phyloP scores from a whole-genome alignment of 352 stramenopile species.

The Phytophthora sp. region DNA sequence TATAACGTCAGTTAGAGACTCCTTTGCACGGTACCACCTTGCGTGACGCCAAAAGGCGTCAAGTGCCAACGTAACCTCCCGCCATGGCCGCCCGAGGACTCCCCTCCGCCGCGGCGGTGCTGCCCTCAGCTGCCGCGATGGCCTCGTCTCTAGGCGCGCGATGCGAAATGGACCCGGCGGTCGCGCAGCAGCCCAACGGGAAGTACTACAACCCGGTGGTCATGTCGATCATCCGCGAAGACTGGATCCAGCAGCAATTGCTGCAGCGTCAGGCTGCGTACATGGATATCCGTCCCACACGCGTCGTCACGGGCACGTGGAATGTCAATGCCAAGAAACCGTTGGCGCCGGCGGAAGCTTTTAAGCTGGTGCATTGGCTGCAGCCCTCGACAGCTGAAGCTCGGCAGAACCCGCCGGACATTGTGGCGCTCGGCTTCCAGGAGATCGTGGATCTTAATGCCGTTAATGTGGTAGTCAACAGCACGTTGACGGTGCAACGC shows the following conservation, averaged over 20 bases:
- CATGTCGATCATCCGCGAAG: constrained; percentile 86
- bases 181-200: constrained; percentile 37
- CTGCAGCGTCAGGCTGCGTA: constrained; percentile 64
- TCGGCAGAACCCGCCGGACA: constrained; percentile 43
- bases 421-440: constrained; percentile 92
- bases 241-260: constrained; percentile 89
- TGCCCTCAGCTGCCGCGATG: constrained; percentile 12
- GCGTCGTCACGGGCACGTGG: constrained; percentile 93
- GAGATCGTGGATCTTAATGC: constrained; percentile 99
- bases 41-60: constrained; percentile 22
- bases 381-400: constrained; percentile 27
- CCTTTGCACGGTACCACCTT: too few relatives aligned
- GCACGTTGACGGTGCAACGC: constrained; percentile 90
- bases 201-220: constrained; percentile 86
- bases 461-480: constrained; percentile 99
- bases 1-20: too few relatives aligned
- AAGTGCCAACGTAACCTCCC: constrained; percentile 2
- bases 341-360: constrained; percentile 55
- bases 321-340: constrained; percentile 99
- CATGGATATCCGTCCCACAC: constrained; percentile 65
- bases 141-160: constrained; percentile 7
- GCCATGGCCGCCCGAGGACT: constrained; percentile 16
- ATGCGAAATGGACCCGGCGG: too few relatives aligned
- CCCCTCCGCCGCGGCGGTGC: constrained; percentile 3
- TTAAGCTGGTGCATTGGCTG: constrained; percentile 77